These are phyloP conservation scores for Fusarium sulawesiense DNA, from an alignment of 2,329 filamentous ascomycete species.

Conservation along the genomic window DNA sequence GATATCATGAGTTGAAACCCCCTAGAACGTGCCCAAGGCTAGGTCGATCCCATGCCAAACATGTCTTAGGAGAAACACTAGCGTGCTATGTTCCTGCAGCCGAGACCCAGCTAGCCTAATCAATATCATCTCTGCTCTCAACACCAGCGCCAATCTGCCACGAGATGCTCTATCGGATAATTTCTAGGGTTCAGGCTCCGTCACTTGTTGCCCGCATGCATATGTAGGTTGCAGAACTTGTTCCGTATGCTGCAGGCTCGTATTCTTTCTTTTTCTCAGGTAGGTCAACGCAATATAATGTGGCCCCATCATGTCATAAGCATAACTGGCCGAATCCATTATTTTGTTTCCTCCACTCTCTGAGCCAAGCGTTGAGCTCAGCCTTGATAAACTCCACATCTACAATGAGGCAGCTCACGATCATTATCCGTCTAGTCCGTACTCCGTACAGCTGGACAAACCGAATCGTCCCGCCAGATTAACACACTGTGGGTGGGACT, in stretches of 20 bases:
- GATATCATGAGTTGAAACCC: background rate
- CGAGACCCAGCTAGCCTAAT: constrained; percentile 17
- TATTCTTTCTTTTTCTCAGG: constrained; percentile 3
- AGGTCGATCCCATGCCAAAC: constrained; percentile 16
- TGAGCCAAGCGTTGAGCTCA: constrained; percentile 3
- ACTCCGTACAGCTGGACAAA: constrained; percentile 1
- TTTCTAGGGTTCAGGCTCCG: constrained; percentile 17
- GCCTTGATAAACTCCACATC: constrained; percentile 1
- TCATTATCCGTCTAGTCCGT: background rate
- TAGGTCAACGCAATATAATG: constrained; percentile 6
- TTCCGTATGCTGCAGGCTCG: background rate
- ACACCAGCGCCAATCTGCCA: constrained; percentile 8
- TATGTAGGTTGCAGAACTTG: background rate
- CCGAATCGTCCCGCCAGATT: background rate
- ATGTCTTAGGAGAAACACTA: constrained; percentile 51
- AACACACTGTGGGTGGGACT: background rate
- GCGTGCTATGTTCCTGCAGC: constrained; percentile 49
- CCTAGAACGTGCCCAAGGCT: constrained; percentile 2
- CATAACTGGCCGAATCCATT: background rate
- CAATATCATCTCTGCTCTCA: constrained; percentile 11
- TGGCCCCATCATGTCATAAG: constrained; percentile 1
- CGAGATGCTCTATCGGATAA: constrained; percentile 7
- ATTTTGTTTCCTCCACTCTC: constrained; percentile 10
- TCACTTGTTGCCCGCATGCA: background rate
- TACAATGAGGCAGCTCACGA: background rate